Percentiles rank a stretch among this genome's conserved stretches.
These are phyloP conservation scores for Avena insularis DNA, from an alignment of 176 grass and related monocot genomes.

Conservation along the genomic window DNA sequence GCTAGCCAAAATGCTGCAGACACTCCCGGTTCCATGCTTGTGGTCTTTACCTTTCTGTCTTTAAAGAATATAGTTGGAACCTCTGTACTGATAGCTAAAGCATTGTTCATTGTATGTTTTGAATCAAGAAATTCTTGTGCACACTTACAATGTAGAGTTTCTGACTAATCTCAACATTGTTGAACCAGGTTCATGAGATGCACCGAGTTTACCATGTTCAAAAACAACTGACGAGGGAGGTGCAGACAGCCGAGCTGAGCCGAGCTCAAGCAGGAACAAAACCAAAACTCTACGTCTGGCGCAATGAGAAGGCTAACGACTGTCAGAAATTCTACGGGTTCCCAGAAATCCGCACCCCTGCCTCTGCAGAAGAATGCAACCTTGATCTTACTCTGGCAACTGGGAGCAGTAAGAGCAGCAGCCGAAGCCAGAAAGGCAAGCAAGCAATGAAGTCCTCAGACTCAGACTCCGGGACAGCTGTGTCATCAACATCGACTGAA, in stretches of 20 bases:
- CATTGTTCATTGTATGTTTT: neutral
- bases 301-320: neutral
- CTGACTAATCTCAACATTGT: neutral
- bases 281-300: neutral
- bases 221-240: conserved; percentile 55
- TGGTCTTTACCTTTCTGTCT: neutral
- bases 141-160: neutral
- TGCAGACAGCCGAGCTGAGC: neutral
- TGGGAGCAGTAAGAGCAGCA: conserved; percentile 26
- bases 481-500: conserved; percentile 62
- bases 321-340: conserved; percentile 34
- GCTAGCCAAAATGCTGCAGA: neutral
- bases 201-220: conserved; percentile 71
- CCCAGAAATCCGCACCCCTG: neutral
- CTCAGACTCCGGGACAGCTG: conserved; percentile 53
- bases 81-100: neutral
- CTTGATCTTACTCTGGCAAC: conserved; percentile 73
- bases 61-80: neutral
- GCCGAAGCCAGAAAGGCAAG: conserved; percentile 30
- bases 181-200: conserved; percentile 69
- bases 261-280: neutral
- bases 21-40: neutral
- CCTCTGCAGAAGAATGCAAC: conserved; percentile 44
- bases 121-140: neutral
- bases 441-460: conserved; percentile 43